These are phyloP conservation scores for Leccinum aurantiacum DNA, from an alignment of 768 basidiomycete species.

Conservation along the genomic window DNA sequence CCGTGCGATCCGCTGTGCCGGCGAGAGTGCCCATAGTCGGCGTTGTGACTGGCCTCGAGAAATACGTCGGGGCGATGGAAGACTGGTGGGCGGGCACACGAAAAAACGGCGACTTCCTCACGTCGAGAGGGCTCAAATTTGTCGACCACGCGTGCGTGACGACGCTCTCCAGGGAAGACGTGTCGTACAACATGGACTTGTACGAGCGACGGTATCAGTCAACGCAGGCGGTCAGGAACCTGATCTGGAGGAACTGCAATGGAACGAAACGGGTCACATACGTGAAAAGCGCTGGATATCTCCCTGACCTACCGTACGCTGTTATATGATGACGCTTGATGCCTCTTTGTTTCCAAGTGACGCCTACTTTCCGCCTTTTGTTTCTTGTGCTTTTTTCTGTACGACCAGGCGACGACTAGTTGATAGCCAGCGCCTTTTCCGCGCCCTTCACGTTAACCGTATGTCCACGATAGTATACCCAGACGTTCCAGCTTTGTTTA, in stretches of 20 bases:
- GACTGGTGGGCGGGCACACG: slow-evolving; percentile 33
- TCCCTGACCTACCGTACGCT: slow-evolving; percentile 26
- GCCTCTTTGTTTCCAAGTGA: neutral
- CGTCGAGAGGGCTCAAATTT: slow-evolving; percentile 35
- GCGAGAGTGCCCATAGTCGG: slow-evolving; percentile 39
- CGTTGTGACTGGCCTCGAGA: slow-evolving; percentile 39
- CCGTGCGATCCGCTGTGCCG: slow-evolving; percentile 28
- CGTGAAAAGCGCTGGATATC: slow-evolving; percentile 31
- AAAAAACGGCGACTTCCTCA: slow-evolving; percentile 37
- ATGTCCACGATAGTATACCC: slow-evolving; percentile 24
- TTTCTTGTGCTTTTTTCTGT: slow-evolving; percentile 10
- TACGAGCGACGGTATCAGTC: slow-evolving; percentile 32
- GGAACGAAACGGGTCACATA: slow-evolving; percentile 32
- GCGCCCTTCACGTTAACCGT: slow-evolving; percentile 12
- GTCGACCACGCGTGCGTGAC: slow-evolving; percentile 45
- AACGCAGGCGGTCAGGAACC: slow-evolving; percentile 25
- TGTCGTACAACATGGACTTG: slow-evolving; percentile 34
- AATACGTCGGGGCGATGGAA: slow-evolving; percentile 32
- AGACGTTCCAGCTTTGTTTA: slow-evolving; percentile 16
- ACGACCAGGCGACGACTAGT: slow-evolving; percentile 13
- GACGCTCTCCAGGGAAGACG: slow-evolving; percentile 33
- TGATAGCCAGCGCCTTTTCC: slow-evolving; percentile 20
- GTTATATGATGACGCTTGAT: neutral
- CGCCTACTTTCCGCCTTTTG: neutral
- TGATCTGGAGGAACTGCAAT: slow-evolving; percentile 32